Base-by-base conservation (phyloP, 352 stramenopile species). In the Pythium phragmiticola region DNA sequence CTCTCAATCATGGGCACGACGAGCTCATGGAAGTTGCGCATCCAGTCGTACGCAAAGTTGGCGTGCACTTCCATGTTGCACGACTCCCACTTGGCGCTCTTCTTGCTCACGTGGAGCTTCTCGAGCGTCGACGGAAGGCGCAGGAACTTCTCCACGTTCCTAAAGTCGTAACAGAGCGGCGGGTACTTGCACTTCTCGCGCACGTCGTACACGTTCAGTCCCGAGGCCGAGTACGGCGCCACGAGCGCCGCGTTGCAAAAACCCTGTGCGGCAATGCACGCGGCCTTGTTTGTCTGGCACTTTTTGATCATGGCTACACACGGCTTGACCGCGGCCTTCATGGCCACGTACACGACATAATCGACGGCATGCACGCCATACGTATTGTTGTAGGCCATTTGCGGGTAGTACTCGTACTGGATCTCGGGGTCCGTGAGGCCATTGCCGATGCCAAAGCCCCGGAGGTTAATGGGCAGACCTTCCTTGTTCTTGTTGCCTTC, bases 61-160 rank as follows among this genome's bases (percentile, higher is more conserved):
- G 89, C 77, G 68, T 98, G 95, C 28, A 99, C 94, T n/a, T 88
- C 85, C 78, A 95, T 97, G 82, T 98, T 98, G 80, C 95, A 99
- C 9, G 78, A 85, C 41, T 94, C 64, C 96, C 96, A 99, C 69
- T 89, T 85, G 63, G 77, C 58, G 46, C 75, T 83, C 53, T 96
- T 82, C 30, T 90, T 58, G 52, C 69, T 78, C 23, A 98, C 93
- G 68, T 97, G 75, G 50, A 98, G 70, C 50, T 95, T 89, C 66
- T 96, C 65, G 46, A 93, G 82, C 50, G 89, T 97, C 21, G 74
- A 87, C 17, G 86, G 71, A 4, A 92, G 65, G 3, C 80, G 68
- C 72, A 98, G 66, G 51, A 95, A 98, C 56, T 91, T 94, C 36
- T 97, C 88, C 50, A 98, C 81, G 57, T 90, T 73, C 9, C 76